Evolutionary conservation across 2,329 filamentous ascomycete genomes (phyloP).

Genomic region (Cordyceps farinosa): DNA sequence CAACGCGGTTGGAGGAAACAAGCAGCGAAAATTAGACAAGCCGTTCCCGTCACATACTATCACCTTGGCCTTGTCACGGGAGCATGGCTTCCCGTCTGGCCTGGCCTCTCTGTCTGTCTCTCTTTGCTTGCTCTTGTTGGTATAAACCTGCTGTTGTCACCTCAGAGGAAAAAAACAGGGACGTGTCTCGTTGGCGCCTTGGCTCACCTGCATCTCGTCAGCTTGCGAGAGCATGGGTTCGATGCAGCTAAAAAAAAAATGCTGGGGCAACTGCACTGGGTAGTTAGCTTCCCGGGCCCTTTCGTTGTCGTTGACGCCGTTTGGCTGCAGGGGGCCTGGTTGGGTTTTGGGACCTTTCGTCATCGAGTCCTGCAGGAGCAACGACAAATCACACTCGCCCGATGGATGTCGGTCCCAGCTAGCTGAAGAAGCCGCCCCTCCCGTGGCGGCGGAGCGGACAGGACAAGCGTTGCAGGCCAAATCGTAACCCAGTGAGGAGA

Average conservation of each 20-base stretch:
- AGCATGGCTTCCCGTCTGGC: neutral
- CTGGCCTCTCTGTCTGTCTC: too few species aligned
- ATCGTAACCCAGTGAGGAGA: conserved; percentile 6
- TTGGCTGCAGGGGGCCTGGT: neutral
- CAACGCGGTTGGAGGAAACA: neutral
- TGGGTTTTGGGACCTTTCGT: neutral
- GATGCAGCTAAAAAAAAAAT: neutral
- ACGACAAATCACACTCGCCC: neutral
- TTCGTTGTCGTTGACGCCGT: neutral
- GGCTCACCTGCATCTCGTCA: neutral
- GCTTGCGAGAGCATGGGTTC: neutral
- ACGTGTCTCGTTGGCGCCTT: too few species aligned
- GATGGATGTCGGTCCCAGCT: conserved; percentile 5
- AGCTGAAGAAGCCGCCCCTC: neutral
- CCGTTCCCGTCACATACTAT: neutral
- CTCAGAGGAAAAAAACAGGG: too few species aligned
- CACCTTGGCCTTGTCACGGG: neutral
- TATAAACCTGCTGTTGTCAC: too few species aligned
- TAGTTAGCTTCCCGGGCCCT: neutral
- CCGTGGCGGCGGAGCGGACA: neutral
- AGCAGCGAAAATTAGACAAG: neutral
- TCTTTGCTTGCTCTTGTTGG: too few species aligned
- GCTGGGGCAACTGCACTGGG: neutral
- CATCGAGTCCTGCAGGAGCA: conserved; percentile 1
- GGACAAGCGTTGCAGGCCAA: neutral